phyloP scores from a whole-genome alignment of 805 yeast species.

The Kurtzmaniella cleridarum region DNA sequence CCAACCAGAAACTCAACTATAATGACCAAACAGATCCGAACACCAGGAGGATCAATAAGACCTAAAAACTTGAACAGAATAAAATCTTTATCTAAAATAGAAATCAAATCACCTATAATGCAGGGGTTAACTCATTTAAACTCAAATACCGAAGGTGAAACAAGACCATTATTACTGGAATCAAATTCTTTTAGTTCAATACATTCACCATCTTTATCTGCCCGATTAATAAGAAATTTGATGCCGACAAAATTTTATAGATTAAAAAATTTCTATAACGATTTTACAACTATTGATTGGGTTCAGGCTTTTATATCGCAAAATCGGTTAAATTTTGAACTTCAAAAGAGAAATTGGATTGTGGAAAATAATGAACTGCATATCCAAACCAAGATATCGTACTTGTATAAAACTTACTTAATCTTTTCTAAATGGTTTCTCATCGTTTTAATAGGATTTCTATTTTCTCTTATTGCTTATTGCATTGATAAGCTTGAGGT shows the following conservation, averaged over 20 bases:
- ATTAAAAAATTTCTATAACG: constrained; percentile 44
- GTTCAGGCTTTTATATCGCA: constrained; percentile 43
- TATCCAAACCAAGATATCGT: constrained; percentile 11
- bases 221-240: constrained; percentile 9
- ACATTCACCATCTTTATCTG: constrained; percentile 10
- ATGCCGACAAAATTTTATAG: constrained; percentile 14
- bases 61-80: constrained; percentile 6
- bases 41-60: constrained; percentile 1
- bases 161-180: constrained; percentile 3
- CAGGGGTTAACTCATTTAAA: constrained; percentile 1
- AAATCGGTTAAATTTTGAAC: constrained; percentile 33
- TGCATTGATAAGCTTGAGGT: constrained; percentile 43
- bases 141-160: constrained; percentile 1
- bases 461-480: constrained; percentile 46
- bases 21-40: not conserved
- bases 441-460: constrained; percentile 40
- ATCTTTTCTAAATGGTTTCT: constrained; percentile 45
- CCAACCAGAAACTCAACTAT: not conserved
- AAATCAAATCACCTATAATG: constrained; percentile 15
- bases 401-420: constrained; percentile 23
- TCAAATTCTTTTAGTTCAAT: constrained; percentile 8
- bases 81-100: constrained; percentile 14
- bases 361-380: constrained; percentile 3
- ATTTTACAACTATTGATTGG: constrained; percentile 61
- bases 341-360: constrained; percentile 27